Evolutionary conservation across 306 rosid species (phyloP).

Genomic region (Dalbergia oliveri): DNA sequence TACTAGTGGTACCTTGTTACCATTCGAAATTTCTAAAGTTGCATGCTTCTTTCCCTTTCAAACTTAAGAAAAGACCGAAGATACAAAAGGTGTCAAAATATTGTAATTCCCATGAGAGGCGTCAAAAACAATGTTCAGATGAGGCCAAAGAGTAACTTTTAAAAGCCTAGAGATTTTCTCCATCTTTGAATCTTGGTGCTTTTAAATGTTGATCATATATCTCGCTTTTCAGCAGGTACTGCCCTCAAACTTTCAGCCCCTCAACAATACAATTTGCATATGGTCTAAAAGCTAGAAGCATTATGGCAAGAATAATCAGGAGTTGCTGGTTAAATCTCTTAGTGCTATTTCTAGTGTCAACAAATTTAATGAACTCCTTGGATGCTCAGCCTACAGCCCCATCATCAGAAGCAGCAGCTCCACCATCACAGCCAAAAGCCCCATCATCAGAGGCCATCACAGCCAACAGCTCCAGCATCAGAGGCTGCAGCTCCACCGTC

Average conservation of each 20-base stretch:
- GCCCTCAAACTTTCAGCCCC: not conserved
- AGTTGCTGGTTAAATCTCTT: slow-evolving; percentile 15
- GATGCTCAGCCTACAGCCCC: slow-evolving; percentile 20
- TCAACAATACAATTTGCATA: not conserved
- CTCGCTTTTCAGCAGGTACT: not conserved
- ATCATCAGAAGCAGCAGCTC: too few species aligned
- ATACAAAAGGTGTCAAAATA: not conserved
- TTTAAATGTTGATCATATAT: slow-evolving; percentile 4
- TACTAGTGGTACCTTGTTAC: not conserved
- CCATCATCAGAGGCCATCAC: not conserved
- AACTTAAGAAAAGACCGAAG: not conserved
- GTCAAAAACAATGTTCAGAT: slow-evolving; percentile 16
- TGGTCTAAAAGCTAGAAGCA: not conserved
- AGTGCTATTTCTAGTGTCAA: not conserved
- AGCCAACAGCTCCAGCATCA: not conserved
- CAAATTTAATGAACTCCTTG: slow-evolving; percentile 24
- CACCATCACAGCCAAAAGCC: not conserved
- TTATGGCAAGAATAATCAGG: slow-evolving; percentile 27
- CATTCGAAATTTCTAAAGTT: not conserved
- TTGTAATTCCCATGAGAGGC: not conserved
- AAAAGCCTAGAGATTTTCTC: slow-evolving; percentile 5
- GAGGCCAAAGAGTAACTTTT: not conserved
- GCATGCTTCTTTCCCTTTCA: not conserved
- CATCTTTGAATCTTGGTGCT: not conserved
- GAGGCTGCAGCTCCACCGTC: not conserved